Conservation (phyloP, 495 filamentous ascomycete genomes). For the Trichoderma erinaceum region DNA sequence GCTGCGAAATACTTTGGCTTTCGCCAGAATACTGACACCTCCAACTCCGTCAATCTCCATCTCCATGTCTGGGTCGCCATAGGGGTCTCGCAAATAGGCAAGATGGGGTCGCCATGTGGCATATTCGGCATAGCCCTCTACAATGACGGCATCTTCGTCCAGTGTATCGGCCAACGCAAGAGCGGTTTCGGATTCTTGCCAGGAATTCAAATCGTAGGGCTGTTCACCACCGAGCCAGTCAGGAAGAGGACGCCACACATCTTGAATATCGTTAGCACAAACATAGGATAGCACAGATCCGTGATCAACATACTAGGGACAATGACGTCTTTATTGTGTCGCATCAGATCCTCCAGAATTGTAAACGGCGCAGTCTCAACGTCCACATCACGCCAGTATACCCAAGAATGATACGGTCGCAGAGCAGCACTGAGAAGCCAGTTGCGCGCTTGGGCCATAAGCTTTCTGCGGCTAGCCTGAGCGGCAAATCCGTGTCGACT, state of each 20-base stretch:
- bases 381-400: constrained; percentile 99
- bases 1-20: constrained; percentile 87
- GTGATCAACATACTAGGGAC: constrained; percentile 79
- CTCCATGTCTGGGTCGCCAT: constrained; percentile 97
- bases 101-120: constrained; percentile 98
- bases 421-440: constrained; percentile 94
- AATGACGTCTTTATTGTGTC: constrained; percentile 97
- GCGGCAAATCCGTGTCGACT: constrained; percentile 96
- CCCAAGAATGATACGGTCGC: constrained; percentile 94
- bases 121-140: constrained; percentile 98
- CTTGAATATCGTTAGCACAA: constrained; percentile 36
- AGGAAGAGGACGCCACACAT: constrained; percentile 96
- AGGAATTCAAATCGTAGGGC: constrained; percentile 97
- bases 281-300: background rate
- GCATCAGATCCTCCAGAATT: constrained; percentile 96
- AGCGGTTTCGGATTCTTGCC: constrained; percentile 98
- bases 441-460: constrained; percentile 97
- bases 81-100: constrained; percentile 93
- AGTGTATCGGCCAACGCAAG: constrained; percentile 88
- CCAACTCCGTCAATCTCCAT: constrained; percentile 99
- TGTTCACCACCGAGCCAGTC: constrained; percentile 99
- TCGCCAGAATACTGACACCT: constrained; percentile 94
- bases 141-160: constrained; percentile 98
- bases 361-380: constrained; percentile 95
- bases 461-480: constrained; percentile 85